phyloP scores from a whole-genome alignment of 192 early-diverging fungal genomes.

The Coemansia sp. region DNA sequence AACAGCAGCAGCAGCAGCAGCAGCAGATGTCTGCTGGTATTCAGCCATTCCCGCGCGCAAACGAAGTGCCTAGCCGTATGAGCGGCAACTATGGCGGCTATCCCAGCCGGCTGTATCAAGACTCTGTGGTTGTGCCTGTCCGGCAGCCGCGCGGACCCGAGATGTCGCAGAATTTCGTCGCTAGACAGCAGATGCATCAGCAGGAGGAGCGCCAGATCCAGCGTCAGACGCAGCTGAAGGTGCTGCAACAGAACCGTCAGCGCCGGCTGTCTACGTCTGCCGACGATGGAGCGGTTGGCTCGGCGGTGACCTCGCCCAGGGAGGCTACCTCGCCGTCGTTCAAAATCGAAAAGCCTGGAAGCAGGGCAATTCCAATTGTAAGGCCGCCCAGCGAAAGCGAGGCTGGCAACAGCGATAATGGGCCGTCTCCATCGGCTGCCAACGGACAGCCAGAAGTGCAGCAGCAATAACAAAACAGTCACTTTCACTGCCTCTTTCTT shows the following conservation, averaged over 20 bases:
- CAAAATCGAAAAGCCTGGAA: conserved; percentile 45
- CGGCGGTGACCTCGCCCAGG: conserved; percentile 7
- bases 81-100: conserved; percentile 57
- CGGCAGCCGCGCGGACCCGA: conserved; percentile 76
- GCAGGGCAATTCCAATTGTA: conserved; percentile 51
- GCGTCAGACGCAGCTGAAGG: conserved; percentile 52
- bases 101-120: conserved; percentile 55
- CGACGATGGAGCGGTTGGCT: conserved; percentile 20
- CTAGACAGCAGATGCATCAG: conserved; percentile 55
- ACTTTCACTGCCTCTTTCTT: background rate
- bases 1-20: conserved; percentile 40
- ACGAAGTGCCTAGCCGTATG: conserved; percentile 37
- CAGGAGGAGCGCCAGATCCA: conserved; percentile 51
- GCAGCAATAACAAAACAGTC: background rate
- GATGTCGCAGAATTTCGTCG: conserved; percentile 68
- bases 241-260: conserved; percentile 53
- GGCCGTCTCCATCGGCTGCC: background rate
- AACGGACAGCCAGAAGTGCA: conserved; percentile 4
- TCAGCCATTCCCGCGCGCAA: conserved; percentile 36
- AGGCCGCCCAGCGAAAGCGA: conserved; percentile 26
- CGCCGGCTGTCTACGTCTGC: conserved; percentile 46
- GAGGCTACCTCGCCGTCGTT: conserved; percentile 16
- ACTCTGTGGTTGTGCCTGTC: conserved; percentile 62
- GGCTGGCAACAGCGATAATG: background rate
- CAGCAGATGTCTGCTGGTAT: background rate